Evolutionary conservation across 2,329 filamentous ascomycete species (phyloP), one percentile per base, ranked within the genome.

Genomic region (Bipolaris victoriae): DNA sequence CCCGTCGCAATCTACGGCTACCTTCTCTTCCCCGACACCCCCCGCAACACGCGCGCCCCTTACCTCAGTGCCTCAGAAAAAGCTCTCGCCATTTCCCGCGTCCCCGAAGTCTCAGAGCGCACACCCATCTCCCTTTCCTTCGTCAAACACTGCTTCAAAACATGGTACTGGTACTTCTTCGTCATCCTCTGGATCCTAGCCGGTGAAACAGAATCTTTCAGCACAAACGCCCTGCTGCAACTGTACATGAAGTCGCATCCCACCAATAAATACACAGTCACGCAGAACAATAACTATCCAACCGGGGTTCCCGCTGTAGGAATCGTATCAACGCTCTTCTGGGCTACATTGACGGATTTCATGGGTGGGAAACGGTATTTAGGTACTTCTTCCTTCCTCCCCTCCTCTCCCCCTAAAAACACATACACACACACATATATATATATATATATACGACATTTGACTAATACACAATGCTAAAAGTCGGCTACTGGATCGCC

Each of bases 191-290:
- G 88, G 87, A 83, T 89, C 61, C 86, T 91, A 39, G 88, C 88
- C 0, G 87, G 88, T 29, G 87, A 90, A 68, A 88, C 86, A 0
- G 89, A 92, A 70, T 89, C 86, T 0, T 91, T 90, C 72, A 86
- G 83, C 50, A 82, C 83, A 18, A 90, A 91, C 71, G 79, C 84
- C 0, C 78, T 90, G 1, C 66, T 85, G 0, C 76, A 79, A 0
- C 63, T 85, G 1, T 84, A 83, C 60, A 79, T 84, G 78, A 80
- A 81, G 56, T 68, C 76, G 0, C 77, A 82, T 51, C 78, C 79
- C 0, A 79, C 74, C 0, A 77, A 74, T 1, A 73, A 74, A 16
- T 84, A 83, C 61, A 76, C 77, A 3, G 73, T 84, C 1, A 65
- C 81, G 1, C 80, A 84, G 57, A 68, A 83, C 13, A 84, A 85